These are phyloP conservation scores for Solanum paucissectum DNA, from an alignment of 257 asterid genomes.

Conservation along the genomic window DNA sequence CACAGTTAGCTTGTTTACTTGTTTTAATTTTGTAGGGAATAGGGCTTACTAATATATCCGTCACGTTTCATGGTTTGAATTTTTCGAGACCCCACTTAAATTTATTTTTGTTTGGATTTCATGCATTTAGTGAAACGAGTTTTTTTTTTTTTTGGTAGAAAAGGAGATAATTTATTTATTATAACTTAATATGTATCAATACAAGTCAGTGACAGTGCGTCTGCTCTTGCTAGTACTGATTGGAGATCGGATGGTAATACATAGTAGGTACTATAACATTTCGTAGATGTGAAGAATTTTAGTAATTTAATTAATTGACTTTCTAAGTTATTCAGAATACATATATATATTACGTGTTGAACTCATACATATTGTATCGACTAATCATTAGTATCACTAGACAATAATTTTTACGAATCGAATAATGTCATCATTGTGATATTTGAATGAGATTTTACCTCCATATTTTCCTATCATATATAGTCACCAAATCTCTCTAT, in stretches of 20 bases:
- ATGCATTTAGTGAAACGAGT: no score
- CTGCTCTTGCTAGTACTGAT: no score
- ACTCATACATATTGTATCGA: neutral
- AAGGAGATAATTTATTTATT: no score
- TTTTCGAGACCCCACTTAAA: neutral
- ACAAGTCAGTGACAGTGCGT: no score
- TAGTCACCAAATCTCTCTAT: no score
- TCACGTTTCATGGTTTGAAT: neutral
- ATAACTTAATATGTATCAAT: no score
- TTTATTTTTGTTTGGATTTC: neutral
- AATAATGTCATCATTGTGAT: neutral
- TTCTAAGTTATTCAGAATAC: neutral
- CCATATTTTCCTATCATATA: neutral
- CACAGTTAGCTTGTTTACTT: neutral
- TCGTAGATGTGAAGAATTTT: no score
- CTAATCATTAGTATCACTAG: neutral
- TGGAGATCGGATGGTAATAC: no score
- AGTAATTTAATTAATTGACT: no score
- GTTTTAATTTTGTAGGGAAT: neutral
- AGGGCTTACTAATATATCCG: neutral
- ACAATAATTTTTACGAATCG: neutral
- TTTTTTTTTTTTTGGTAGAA: no score
- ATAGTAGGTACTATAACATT: no score
- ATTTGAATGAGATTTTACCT: neutral
- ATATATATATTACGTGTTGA: neutral